Conservation (phyloP, 1,139 yeast species). For the Casaregolazyma lundiana region DNA sequence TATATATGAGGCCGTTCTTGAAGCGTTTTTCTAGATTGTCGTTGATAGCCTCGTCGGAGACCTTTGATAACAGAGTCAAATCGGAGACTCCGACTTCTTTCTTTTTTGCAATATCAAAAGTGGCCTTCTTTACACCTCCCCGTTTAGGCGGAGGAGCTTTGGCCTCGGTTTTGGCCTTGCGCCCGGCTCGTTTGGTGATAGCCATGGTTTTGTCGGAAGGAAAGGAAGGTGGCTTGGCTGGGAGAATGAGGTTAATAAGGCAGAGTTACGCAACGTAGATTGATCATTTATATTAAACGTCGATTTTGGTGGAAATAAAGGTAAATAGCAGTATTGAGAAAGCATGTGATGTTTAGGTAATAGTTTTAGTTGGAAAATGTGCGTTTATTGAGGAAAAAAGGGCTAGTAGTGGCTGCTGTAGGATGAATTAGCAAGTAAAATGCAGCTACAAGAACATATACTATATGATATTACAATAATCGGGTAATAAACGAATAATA, state of each 20-base stretch:
- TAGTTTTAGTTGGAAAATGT: no score
- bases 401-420: no score
- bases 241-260: neutral
- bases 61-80: conserved; percentile 79
- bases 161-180: conserved; percentile 52
- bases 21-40: conserved; percentile 88
- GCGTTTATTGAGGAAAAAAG: no score
- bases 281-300: no score
- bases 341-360: no score
- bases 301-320: no score
- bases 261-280: neutral
- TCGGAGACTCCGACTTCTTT: conserved; percentile 98
- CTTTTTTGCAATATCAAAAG: conserved; percentile 81
- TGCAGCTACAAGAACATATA: no score
- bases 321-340: no score
- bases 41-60: conserved; percentile 88
- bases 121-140: conserved; percentile 74
- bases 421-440: no score
- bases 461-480: no score
- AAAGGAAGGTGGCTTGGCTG: neutral
- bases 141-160: conserved; percentile 48
- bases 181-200: conserved; percentile 69
- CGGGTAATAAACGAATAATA: no score
- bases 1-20: conserved; percentile 80
- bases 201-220: conserved; percentile 46